Conservation (phyloP, 2,329 filamentous ascomycete species). For the Rosellinia necatrix region DNA sequence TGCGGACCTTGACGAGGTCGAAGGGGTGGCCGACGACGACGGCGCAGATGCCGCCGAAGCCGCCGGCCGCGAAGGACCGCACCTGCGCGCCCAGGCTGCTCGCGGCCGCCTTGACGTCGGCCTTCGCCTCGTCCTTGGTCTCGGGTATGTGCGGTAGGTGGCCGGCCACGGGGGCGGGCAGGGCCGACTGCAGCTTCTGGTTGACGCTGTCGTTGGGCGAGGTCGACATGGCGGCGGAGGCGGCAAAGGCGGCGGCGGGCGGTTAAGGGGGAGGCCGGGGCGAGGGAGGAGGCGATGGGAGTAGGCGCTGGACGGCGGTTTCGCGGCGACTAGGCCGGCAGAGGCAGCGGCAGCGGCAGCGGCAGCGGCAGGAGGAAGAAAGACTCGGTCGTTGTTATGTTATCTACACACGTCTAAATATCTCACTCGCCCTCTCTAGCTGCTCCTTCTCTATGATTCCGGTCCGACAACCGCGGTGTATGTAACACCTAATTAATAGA, state of each 20-base stretch:
- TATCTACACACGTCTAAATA: too few relatives aligned
- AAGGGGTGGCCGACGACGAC: constrained; percentile 96
- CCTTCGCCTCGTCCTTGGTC: constrained; percentile 49
- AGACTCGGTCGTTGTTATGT: too few relatives aligned
- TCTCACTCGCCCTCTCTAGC: too few relatives aligned
- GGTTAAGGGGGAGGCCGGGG: neutral
- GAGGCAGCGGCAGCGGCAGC: too few relatives aligned
- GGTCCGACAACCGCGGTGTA: too few relatives aligned
- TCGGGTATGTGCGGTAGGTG: constrained; percentile 50
- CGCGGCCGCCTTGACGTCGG: constrained; percentile 47
- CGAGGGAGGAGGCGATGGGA: neutral
- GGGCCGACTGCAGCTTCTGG: constrained; percentile 15
- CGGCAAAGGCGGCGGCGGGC: constrained; percentile 3
- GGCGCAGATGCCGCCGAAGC: constrained; percentile 90
- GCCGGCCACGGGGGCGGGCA: constrained; percentile 18
- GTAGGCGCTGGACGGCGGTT: neutral
- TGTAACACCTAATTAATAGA: too few relatives aligned
- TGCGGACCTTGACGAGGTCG: constrained; percentile 94
- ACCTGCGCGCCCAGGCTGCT: constrained; percentile 56
- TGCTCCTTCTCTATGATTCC: too few relatives aligned
- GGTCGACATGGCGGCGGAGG: constrained; percentile 32
- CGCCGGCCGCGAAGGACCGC: constrained; percentile 85
- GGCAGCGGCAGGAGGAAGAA: too few relatives aligned
- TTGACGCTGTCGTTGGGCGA: constrained; percentile 33
- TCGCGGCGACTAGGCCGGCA: too few relatives aligned